Base-by-base conservation (phyloP, 1,284 basidiomycete species). In the Microbotryum intermedium region DNA sequence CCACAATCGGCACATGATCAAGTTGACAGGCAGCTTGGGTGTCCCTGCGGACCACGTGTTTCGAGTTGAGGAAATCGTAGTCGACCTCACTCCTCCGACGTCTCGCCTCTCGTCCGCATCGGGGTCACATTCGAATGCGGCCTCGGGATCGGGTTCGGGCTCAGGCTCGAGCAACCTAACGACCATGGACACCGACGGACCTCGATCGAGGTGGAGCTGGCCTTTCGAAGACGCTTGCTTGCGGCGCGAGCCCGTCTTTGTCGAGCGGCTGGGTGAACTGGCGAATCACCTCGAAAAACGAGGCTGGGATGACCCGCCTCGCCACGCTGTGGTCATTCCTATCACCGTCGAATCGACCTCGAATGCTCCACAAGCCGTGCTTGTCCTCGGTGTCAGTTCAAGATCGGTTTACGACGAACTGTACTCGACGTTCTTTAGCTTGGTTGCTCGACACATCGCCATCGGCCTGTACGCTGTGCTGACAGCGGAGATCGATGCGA, bases 381-480 rank as follows among this genome's bases (percentile, higher is more conserved):
- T 76, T 6, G 70, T 78, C 21, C 62, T 79, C 1, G 77, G 77
- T 9, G 72, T 52, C 73, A 78, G 66, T 69, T 72, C 61, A 64
- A 72, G 10, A 76, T 29, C 53, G 16, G 50, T 44, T 30, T 57
- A 44, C 29, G 59, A 62, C 28, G 58, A 59, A 25, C 34, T 62
- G 5, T 61, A 59, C 53, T 56, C 53, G 9, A 62, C 59, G 10
- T 65, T 60, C 45, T 55, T 60, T 48, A 50, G 62, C 39, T 56
- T 67, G 20, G 34, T 67, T 21, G 55, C 63, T 1, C 55, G 63
- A 2, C 63, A 65, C 16, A 46, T 65, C 16, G 63, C 60, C 1
- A 62, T 64, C n/a, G 66, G 66, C 2, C 51, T 65, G 9, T 67
- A 62, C 26, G 51, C 63, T 8, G 62, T 66, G 20, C 42, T 62